phyloP scores from a whole-genome alignment of 129 eudicot genomes.

The Sambucus nigra region DNA sequence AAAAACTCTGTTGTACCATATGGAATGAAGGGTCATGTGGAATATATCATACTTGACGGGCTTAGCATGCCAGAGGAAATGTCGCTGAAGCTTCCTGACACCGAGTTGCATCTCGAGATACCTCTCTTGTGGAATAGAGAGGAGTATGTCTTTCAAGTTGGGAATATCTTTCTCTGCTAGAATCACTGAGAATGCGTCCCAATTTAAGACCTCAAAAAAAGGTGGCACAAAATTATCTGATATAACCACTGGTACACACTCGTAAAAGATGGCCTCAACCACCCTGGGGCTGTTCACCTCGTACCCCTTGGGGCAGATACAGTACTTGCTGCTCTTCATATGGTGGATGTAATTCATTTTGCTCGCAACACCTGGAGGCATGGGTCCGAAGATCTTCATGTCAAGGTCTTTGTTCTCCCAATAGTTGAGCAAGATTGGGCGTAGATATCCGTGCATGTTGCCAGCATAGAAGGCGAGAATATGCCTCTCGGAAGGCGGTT shows the following conservation, averaged over 20 bases:
- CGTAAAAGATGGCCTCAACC: conserved; percentile 29
- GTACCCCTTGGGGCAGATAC: conserved; percentile 34
- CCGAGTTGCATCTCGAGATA: conserved; percentile 24
- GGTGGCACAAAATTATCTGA: conserved; percentile 39
- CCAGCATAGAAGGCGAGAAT: conserved; percentile 40
- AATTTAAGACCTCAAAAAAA: conserved; percentile 29
- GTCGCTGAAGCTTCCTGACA: conserved; percentile 29
- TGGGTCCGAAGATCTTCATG: conserved; percentile 17
- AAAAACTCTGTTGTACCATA: conserved; percentile 26
- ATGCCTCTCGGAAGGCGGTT: conserved; percentile 12
- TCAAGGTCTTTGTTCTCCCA: conserved; percentile 36
- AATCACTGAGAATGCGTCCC: conserved; percentile 33
- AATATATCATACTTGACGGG: conserved; percentile 28
- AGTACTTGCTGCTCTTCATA: conserved; percentile 34
- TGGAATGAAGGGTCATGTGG: conserved; percentile 34
- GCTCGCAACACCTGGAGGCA: not conserved
- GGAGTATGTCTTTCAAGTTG: conserved; percentile 29
- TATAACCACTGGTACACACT: conserved; percentile 40
- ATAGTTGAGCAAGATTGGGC: conserved; percentile 21
- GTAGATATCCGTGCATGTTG: conserved; percentile 27
- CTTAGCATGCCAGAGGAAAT: conserved; percentile 34
- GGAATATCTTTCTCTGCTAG: conserved; percentile 37
- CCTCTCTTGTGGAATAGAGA: conserved; percentile 16
- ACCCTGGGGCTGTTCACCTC: conserved; percentile 40
- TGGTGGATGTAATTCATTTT: conserved; percentile 9